phyloP scores from a whole-genome alignment of 2,329 filamentous ascomycete species.

The Neofusicoccum laricinum region DNA sequence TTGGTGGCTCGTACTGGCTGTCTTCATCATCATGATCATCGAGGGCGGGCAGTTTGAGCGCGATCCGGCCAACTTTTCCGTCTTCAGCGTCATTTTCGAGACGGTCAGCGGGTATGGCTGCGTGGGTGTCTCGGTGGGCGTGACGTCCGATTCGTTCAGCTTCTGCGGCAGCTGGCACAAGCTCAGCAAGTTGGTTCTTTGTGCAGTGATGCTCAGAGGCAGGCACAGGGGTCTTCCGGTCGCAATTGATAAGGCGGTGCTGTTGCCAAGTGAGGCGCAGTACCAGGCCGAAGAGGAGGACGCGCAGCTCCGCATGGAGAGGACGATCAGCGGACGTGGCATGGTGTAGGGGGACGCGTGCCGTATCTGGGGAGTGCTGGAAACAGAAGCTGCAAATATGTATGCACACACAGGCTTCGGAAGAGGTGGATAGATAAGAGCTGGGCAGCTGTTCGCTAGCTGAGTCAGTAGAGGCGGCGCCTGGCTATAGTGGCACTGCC shows the following conservation, averaged over 20 bases:
- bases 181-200: conserved; percentile 54
- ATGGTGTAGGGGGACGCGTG: not conserved
- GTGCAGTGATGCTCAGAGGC: conserved; percentile 55
- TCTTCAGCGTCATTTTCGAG: conserved; percentile 48
- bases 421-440: not conserved
- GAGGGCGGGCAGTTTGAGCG: conserved; percentile 36
- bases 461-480: not conserved
- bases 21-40: conserved; percentile 47
- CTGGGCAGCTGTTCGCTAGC: not conserved
- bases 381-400: not conserved
- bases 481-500: no score
- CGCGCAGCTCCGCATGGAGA: conserved; percentile 22
- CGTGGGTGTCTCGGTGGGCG: conserved; percentile 47
- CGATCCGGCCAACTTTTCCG: conserved; percentile 36
- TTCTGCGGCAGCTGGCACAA: conserved; percentile 50
- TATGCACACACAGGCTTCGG: not conserved
- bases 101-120: conserved; percentile 37
- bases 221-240: conserved; percentile 56
- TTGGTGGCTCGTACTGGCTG: conserved; percentile 45
- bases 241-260: conserved; percentile 49
- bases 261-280: conserved; percentile 35
- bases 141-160: conserved; percentile 43
- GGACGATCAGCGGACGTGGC: not conserved
- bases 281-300: conserved; percentile 33
- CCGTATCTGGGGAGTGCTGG: not conserved